phyloP scores from a whole-genome alignment of 257 asterid species.

The Rehmannia glutinosa region DNA sequence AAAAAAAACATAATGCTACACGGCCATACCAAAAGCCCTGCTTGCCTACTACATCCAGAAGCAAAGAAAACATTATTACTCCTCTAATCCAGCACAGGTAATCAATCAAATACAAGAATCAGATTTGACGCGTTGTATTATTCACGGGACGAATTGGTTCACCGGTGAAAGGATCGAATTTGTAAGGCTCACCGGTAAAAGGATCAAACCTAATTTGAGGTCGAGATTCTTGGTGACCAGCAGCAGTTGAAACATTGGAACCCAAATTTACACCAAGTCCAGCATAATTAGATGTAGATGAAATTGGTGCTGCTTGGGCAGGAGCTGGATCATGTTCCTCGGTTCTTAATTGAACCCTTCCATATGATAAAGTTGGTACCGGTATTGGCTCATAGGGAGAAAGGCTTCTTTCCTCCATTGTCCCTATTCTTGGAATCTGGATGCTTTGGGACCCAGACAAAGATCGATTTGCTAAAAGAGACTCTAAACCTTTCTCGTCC shows the following conservation, averaged over 20 bases:
- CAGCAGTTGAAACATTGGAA: slow-evolving; percentile 15
- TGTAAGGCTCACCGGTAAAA: slow-evolving; percentile 82
- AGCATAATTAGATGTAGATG: slow-evolving; percentile 29
- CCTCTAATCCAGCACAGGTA: no score
- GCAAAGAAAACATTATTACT: no score
- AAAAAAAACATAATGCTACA: no score
- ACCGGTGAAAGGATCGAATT: slow-evolving; percentile 92
- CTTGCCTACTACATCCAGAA: no score
- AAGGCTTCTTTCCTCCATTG: slow-evolving; percentile 31
- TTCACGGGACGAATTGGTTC: slow-evolving; percentile 62
- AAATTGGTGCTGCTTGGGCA: slow-evolving; percentile 28
- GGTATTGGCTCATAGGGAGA: slow-evolving; percentile 31
- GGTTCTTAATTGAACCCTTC: slow-evolving; percentile 24
- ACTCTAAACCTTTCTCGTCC: slow-evolving; percentile 3
- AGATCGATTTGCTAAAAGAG: no score
- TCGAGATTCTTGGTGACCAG: slow-evolving; percentile 34
- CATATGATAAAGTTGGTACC: slow-evolving; percentile 23
- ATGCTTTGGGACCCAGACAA: slow-evolving; percentile 18
- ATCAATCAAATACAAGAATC: slow-evolving; percentile 9
- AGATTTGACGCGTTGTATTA: slow-evolving; percentile 18
- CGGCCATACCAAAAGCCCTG: no score
- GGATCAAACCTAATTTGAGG: slow-evolving; percentile 79
- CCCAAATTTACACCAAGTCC: slow-evolving; percentile 21
- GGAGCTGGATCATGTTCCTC: slow-evolving; percentile 29
- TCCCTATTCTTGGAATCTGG: slow-evolving; percentile 18